Percentiles rank a stretch among this genome's conserved stretches.
Evolutionary conservation across 78 protist genomes (phyloP).

Genomic region (Pelomyxa schiedti): DNA sequence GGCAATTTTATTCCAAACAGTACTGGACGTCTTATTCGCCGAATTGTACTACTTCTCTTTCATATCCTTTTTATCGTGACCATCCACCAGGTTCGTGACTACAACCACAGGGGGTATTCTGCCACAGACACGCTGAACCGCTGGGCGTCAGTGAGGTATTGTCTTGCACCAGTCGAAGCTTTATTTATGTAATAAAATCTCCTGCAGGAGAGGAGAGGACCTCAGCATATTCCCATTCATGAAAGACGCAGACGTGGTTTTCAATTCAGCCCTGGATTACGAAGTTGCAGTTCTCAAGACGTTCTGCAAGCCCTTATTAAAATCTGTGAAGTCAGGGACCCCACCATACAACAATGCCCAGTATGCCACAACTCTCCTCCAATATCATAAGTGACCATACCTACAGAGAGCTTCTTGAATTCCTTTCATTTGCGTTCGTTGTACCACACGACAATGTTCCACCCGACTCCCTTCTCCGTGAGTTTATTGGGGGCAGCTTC

Average conservation of each 20-base stretch:
- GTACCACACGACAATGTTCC: constrained; percentile 5
- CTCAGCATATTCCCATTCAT: constrained; percentile 28
- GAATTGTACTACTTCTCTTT: no score
- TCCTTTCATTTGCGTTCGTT: neutral
- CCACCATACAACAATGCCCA: neutral
- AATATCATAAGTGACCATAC: no score
- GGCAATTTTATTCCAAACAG: constrained; percentile 21
- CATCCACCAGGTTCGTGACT: no score
- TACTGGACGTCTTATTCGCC: constrained; percentile 20
- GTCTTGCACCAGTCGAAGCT: no score
- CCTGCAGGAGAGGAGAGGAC: constrained; percentile 36
- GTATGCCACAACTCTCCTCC: no score
- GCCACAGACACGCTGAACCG: constrained; percentile 11
- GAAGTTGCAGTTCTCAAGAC: constrained; percentile 13
- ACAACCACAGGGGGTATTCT: constrained; percentile 14
- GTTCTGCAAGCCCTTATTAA: constrained; percentile 15
- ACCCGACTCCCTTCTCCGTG: constrained; percentile 12
- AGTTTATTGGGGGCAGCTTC: constrained; percentile 33
- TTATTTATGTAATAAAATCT: no score
- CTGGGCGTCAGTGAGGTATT: constrained; percentile 39
- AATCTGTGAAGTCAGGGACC: neutral
- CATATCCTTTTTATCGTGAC: no score
- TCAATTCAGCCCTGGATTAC: constrained; percentile 39
- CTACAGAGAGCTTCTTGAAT: constrained; percentile 3
- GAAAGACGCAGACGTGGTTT: constrained; percentile 15